Conservation (phyloP, 2,329 filamentous ascomycete species). For the Hortaea werneckii region DNA sequence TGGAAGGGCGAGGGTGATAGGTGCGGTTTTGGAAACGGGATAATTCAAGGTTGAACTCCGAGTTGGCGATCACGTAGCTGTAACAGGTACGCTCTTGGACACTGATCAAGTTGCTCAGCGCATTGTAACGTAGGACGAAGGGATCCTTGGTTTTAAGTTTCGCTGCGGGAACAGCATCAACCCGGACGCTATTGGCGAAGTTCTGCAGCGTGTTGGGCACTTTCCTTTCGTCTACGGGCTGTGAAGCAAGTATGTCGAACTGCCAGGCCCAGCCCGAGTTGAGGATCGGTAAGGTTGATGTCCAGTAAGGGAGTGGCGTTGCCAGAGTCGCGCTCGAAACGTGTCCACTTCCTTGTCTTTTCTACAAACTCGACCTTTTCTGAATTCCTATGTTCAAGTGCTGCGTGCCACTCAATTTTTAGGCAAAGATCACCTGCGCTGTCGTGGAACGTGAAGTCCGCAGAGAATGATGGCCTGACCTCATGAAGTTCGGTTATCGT, state of each 20-base stretch:
- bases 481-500: constrained; percentile 12
- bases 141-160: constrained; percentile 3
- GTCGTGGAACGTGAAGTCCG: constrained; percentile 18
- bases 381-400: constrained; percentile 1
- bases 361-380: constrained; percentile 3
- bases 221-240: constrained; percentile 8
- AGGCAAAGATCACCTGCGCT: constrained; percentile 16
- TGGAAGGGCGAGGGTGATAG: not conserved
- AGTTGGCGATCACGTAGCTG: constrained; percentile 15
- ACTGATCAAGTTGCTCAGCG: constrained; percentile 4
- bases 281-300: constrained; percentile 18
- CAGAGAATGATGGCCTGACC: constrained; percentile 20
- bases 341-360: constrained; percentile 16
- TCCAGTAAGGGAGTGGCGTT: constrained; percentile 16
- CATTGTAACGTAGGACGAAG: constrained; percentile 13
- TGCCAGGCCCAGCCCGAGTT: constrained; percentile 21
- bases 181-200: constrained; percentile 13
- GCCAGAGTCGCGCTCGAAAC: constrained; percentile 16
- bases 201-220: constrained; percentile 7
- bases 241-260: constrained; percentile 18
- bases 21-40: constrained; percentile 18
- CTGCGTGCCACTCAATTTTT: constrained; percentile 16
- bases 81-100: constrained; percentile 19
- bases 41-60: constrained; percentile 23
- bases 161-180: constrained; percentile 6